Percentiles rank a stretch among this genome's conserved stretches.
phyloP scores from a whole-genome alignment of 192 early-diverging fungal species.

The Pilaira anomala region DNA sequence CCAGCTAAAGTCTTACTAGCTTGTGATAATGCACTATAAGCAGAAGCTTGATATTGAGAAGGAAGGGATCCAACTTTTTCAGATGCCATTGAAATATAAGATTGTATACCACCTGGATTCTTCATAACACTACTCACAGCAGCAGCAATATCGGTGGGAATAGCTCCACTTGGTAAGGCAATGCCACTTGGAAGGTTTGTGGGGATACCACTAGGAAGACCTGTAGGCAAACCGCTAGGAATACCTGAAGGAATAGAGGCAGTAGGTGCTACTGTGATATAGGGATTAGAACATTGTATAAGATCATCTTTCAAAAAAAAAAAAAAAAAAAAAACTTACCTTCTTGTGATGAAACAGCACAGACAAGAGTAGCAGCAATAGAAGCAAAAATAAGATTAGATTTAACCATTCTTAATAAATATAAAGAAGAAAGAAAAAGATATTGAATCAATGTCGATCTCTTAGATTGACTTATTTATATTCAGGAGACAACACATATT shows the following conservation, averaged over 20 bases:
- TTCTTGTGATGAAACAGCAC: neutral
- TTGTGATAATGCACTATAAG: neutral
- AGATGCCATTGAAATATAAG: slow-evolving; percentile 1
- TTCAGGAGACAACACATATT: neutral
- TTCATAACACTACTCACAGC: neutral
- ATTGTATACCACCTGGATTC: neutral
- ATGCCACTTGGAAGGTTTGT: no score
- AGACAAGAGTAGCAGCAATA: slow-evolving; percentile 3
- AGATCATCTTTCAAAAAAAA: no score
- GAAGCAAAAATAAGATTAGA: slow-evolving; percentile 6
- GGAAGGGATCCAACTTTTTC: neutral
- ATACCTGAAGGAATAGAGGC: neutral
- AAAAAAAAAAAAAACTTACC: no score
- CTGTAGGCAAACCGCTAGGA: no score
- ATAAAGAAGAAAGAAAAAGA: neutral
- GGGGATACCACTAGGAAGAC: neutral
- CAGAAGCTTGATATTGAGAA: slow-evolving; percentile 7
- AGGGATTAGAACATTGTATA: neutral
- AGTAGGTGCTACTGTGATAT: neutral
- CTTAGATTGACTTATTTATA: no score
- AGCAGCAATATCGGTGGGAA: neutral
- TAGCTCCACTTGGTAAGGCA: no score
- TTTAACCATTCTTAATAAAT: slow-evolving; percentile 7
- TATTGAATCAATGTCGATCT: no score
- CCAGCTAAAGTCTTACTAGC: neutral